These are phyloP conservation scores for Lichtheimia ornata DNA, from an alignment of 371 early-diverging fungal genomes.

Conservation along the genomic window DNA sequence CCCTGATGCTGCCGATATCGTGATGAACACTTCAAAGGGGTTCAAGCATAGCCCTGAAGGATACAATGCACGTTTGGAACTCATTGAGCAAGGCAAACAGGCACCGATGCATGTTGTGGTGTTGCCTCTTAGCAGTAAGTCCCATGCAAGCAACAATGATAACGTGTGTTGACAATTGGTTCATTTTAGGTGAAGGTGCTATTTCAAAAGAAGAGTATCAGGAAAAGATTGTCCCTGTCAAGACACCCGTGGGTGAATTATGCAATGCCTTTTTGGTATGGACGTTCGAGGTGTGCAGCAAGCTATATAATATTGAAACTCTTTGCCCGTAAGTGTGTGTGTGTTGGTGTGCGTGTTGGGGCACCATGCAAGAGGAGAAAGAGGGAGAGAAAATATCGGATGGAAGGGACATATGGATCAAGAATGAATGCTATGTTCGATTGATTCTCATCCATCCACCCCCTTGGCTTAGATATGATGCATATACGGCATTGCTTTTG, in stretches of 20 bases:
- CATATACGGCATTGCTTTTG: constrained; percentile 20
- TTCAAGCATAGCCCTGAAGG: constrained; percentile 28
- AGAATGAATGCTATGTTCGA: neutral
- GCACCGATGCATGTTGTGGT: constrained; percentile 41
- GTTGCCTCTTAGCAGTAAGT: constrained; percentile 48
- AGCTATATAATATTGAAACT: constrained; percentile 13
- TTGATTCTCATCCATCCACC: neutral
- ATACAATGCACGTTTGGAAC: constrained; percentile 12
- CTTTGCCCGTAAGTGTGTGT: constrained; percentile 22
- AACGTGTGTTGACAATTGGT: constrained; percentile 4
- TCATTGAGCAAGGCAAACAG: constrained; percentile 15
- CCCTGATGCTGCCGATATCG: constrained; percentile 49
- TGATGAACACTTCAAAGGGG: constrained; percentile 41
- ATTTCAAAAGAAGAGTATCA: constrained; percentile 18
- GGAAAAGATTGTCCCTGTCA: constrained; percentile 21
- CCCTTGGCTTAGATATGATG: constrained; percentile 23
- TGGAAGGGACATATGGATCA: constrained; percentile 3
- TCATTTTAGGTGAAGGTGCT: constrained; percentile 17
- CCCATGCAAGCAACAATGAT: neutral
- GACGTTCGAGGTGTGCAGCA: constrained; percentile 14
- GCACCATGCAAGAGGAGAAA: neutral
- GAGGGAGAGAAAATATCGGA: neutral
- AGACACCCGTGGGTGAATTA: constrained; percentile 20
- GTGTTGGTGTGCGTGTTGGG: neutral
- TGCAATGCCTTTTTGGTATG: constrained; percentile 23